phyloP scores from a whole-genome alignment of 768 basidiomycete genomes.

The Lactarius indigo region DNA sequence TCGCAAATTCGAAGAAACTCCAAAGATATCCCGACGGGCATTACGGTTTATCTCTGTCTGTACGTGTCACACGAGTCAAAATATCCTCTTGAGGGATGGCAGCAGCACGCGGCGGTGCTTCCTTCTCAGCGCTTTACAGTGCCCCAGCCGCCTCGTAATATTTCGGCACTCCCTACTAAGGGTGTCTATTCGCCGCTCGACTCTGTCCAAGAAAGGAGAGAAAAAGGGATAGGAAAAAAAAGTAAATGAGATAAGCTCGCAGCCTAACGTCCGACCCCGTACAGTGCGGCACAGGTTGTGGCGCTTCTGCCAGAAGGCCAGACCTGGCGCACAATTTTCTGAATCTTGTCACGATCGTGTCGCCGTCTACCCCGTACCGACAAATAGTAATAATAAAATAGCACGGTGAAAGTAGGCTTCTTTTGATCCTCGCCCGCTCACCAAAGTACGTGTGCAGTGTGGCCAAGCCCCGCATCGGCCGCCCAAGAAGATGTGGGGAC shows the following conservation, averaged over 20 bases:
- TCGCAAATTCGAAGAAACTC: not conserved
- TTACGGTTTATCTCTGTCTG: not conserved
- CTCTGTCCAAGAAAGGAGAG: not conserved
- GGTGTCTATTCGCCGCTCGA: not conserved
- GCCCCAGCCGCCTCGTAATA: not conserved
- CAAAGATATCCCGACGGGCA: conserved; percentile 1
- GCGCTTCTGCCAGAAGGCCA: not conserved
- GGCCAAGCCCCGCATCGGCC: conserved; percentile 7
- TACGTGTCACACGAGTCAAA: not conserved
- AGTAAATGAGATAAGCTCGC: not conserved
- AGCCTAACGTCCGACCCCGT: not conserved
- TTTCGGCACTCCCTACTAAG: not conserved
- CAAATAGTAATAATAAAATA: not conserved
- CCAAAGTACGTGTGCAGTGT: conserved; percentile 1
- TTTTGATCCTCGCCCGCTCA: conserved; percentile 14
- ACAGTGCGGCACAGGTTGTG: not conserved
- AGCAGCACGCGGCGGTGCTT: not conserved
- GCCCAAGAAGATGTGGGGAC: conserved; percentile 4
- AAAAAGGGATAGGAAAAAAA: not conserved
- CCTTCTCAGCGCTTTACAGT: not conserved
- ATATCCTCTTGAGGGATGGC: not conserved
- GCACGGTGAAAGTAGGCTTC: not conserved
- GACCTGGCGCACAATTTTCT: not conserved
- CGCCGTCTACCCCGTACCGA: conserved; percentile 11
- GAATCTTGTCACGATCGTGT: not conserved